Evolutionary conservation across 768 basidiomycete genomes (phyloP).

Genomic region (Xanthoconium purpureum): DNA sequence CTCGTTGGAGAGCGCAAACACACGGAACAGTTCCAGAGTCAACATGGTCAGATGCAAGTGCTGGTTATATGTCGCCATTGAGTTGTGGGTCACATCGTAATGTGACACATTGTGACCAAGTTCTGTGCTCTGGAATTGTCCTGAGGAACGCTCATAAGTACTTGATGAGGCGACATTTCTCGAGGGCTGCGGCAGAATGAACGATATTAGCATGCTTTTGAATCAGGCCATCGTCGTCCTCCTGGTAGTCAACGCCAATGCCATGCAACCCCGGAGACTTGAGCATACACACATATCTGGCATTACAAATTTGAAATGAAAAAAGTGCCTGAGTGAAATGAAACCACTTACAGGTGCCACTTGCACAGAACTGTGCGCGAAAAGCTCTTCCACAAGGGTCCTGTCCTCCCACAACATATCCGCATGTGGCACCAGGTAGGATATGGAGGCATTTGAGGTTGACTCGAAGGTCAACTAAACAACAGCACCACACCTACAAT

Average conservation of each 20-base stretch:
- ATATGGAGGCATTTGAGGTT: too few relatives aligned
- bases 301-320: neutral
- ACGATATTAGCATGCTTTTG: slow-evolving; percentile 94
- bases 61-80: slow-evolving; percentile 96
- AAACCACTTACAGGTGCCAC: slow-evolving; percentile 73
- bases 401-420: slow-evolving; percentile 94
- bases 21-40: slow-evolving; percentile 61
- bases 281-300: slow-evolving; percentile 92
- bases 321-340: slow-evolving; percentile 1
- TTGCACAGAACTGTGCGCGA: slow-evolving; percentile 87
- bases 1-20: slow-evolving; percentile 3
- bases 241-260: slow-evolving; percentile 86
- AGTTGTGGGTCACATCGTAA: slow-evolving; percentile 60
- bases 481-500: too few relatives aligned
- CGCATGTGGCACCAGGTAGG: too few relatives aligned
- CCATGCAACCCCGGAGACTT: slow-evolving; percentile 84
- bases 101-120: neutral
- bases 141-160: slow-evolving; percentile 43
- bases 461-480: too few relatives aligned
- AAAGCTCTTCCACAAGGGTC: slow-evolving; percentile 89
- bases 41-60: slow-evolving; percentile 87
- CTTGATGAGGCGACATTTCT: slow-evolving; percentile 92
- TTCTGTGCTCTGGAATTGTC: slow-evolving; percentile 4
- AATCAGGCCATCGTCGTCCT: slow-evolving; percentile 75
- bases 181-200: slow-evolving; percentile 90